A percentile compares a stretch with the other conserved stretches of the same genome.
Evolutionary conservation across 768 basidiomycete species (phyloP).

Genomic region (Suillus ampliporus): DNA sequence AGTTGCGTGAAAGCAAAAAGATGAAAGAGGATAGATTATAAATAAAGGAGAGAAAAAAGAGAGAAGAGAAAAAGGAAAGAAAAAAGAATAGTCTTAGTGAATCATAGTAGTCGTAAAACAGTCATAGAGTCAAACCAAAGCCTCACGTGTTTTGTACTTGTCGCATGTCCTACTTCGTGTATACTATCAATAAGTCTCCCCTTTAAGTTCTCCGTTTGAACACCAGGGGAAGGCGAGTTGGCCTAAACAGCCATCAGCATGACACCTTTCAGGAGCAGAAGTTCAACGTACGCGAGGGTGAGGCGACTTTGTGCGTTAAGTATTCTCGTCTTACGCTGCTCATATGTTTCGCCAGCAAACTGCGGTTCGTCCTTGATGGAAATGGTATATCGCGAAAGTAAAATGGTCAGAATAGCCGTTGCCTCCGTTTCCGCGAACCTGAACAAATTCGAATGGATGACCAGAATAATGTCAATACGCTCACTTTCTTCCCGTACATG

Average conservation of each 20-base stretch:
- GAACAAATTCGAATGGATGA: neutral
- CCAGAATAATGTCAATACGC: neutral
- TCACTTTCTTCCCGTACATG: conserved; percentile 52
- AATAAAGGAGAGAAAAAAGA: too few relatives aligned
- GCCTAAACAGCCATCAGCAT: conserved; percentile 5
- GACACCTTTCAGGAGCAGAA: neutral
- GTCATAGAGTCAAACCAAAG: neutral
- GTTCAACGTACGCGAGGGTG: conserved; percentile 50
- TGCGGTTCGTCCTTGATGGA: conserved; percentile 56
- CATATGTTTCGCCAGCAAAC: conserved; percentile 52
- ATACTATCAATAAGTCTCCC: neutral
- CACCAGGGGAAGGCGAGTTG: conserved; percentile 13
- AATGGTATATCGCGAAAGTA: conserved; percentile 53
- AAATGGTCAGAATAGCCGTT: conserved; percentile 54
- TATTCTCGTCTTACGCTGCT: conserved; percentile 49
- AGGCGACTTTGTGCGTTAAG: conserved; percentile 42
- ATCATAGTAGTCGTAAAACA: neutral
- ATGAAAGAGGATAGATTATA: too few relatives aligned
- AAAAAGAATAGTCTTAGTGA: too few relatives aligned
- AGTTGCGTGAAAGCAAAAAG: too few relatives aligned
- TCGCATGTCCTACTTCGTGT: too few relatives aligned
- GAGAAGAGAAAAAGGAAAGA: too few relatives aligned
- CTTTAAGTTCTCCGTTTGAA: conserved; percentile 9
- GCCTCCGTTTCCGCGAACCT: conserved; percentile 61
- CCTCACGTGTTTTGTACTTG: neutral